Percentiles rank a stretch among this genome's conserved stretches.
Conservation (phyloP, 1,284 basidiomycete species). For the Microstroma glucosiphilum region DNA sequence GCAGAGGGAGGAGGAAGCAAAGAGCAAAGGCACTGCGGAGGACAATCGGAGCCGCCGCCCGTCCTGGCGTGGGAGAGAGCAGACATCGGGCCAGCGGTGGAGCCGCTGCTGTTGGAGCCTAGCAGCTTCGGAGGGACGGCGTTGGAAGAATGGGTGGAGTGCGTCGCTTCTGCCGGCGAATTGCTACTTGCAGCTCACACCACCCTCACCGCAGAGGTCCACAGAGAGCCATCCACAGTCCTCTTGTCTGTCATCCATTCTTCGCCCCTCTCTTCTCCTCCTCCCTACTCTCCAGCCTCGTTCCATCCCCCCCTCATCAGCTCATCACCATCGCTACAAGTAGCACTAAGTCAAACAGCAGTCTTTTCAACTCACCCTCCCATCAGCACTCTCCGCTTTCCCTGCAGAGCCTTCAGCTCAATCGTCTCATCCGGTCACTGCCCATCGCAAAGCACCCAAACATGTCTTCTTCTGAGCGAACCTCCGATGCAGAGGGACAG, state of each 20-base stretch:
- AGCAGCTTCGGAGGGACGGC: too few relatives aligned
- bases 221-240: too few relatives aligned
- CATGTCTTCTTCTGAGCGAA: too few relatives aligned
- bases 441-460: too few relatives aligned
- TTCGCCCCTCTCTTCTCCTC: neutral
- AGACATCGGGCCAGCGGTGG: too few relatives aligned
- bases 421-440: too few relatives aligned
- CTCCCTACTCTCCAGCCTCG: neutral
- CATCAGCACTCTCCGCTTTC: too few relatives aligned
- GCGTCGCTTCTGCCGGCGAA: slow-evolving; percentile 3
- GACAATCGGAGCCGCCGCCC: neutral
- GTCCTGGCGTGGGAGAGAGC: too few relatives aligned
- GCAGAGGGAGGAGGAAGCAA: neutral
- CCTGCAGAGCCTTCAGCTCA: too few relatives aligned
- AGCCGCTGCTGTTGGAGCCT: neutral
- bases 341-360: neutral
- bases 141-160: neutral
- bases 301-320: neutral
- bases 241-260: neutral
- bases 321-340: neutral
- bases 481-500: too few relatives aligned
- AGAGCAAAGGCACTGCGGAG: slow-evolving; percentile 2
- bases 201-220: too few relatives aligned
- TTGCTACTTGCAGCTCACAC: neutral
- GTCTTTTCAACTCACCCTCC: too few relatives aligned